Evolutionary conservation across 1,284 basidiomycete species (phyloP), one percentile per base, ranked within the genome.

Genomic region (Athelia sp.): DNA sequence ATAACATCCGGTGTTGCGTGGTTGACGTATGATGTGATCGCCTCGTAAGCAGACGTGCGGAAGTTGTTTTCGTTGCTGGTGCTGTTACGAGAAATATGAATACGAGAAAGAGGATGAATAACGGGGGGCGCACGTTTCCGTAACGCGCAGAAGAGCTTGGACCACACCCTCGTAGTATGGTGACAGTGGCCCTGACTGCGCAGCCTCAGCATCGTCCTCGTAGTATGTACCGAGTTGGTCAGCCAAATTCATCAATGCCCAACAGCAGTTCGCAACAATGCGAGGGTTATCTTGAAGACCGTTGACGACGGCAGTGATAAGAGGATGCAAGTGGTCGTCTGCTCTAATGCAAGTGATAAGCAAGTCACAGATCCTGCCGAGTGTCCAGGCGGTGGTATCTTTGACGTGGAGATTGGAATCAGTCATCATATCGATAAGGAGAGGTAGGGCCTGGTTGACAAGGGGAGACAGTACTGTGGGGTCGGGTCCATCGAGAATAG

Each of bases 341-440:
- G 90, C 84, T 63, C 95, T 90, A 72, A 99, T 95, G 18, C 87
- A 84, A 44, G 81, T 72, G 61, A 96, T 84, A 59, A 98, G 77
- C 55, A 93, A 73, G 64, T 99, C 96, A 62, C 93, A 96, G 58
- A 99, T 97, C 43, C 94, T 79, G 38, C 94, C 95, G 4, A 99
- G 78, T 1, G 97, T 98, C 96, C 97, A 99, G 1, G 97, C 95
- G 17, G 93, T 93, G 1, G 94, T 97, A 67, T 99, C 97, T 68
- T 95, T 93, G 59, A 99, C 97, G 53, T 93, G 88, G 3, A 83
- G 52, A 58, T 93, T 88, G 43, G 76, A 65, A 69, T 98, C 96
- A 46, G 75, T 78, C 85, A 99, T 94, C 94, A 98, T 98, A 61
- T 87, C 86, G 63, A 99, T 93, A 52, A 99, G 79, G 44, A 95